Base-by-base conservation (phyloP, 2,329 filamentous ascomycete genomes). In the Colletotrichum paranaense region DNA sequence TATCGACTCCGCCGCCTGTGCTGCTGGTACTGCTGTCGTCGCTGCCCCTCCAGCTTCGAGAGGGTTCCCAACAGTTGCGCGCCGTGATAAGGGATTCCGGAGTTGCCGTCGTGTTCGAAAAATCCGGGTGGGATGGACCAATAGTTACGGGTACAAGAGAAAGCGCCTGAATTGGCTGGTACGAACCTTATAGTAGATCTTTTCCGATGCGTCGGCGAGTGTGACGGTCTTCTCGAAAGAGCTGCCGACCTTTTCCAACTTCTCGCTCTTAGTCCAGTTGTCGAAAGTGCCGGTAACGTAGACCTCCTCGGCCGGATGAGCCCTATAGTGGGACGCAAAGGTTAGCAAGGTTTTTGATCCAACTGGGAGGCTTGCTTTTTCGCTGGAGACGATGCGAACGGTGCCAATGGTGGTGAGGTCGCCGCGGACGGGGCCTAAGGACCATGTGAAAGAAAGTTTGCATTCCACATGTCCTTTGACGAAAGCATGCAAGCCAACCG, bases 261-360 rank as follows among this genome's bases (percentile, higher is more conserved):
- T 90, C 82, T 96, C 90, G 69, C 91, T 95, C 88, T 97, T 96
- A 77, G 90, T 89, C 97, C 97, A 99, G 86, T 94, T 90, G 85
- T 98, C 96, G 82, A 98, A 98, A 75, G 94, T 96, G 81, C 97
- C 97, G 53, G 96, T 98, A 78, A 98, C 97, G 84, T 93, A 96
- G 82, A 98, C 96, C 81, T 97, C 93, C 77, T 92, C 89, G 81
- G 94, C 95, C 78, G 91, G 87, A 82, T 97, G 92, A 81, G 93
- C 91, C 96, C 96, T 98, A 84, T 77, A 80, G n/a, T 8, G 52
- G 63, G 32, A 65, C 55, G 42, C 9, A 52, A 28, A 62, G 35
- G 69, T 75, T 72, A 75, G 73, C 73, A 49, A 63, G 26, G 66
- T 62, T 60, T 38, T 14, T 55, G 22, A 9, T 58, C n/a, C 14